Conservation (phyloP, 805 yeast species). For the Candida montana region DNA sequence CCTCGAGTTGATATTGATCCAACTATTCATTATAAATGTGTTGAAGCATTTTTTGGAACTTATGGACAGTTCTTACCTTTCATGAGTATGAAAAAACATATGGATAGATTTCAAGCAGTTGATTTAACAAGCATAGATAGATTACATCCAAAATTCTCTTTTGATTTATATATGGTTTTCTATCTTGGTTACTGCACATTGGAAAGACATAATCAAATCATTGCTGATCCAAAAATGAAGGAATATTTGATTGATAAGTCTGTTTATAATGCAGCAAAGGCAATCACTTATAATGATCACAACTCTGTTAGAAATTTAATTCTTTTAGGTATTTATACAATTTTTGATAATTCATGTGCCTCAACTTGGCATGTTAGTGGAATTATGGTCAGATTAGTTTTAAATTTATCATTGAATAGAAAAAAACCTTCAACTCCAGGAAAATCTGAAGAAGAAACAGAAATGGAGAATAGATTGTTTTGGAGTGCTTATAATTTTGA, state of each 20-base stretch:
- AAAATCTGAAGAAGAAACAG: conserved; percentile 21
- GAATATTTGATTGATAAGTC: conserved; percentile 38
- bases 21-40: conserved; percentile 3
- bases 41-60: conserved; percentile 8
- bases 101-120: conserved; percentile 37
- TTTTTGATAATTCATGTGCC: conserved; percentile 44
- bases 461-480: conserved; percentile 34
- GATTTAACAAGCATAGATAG: conserved; percentile 16
- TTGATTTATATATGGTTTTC: conserved; percentile 47
- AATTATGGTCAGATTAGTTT: conserved; percentile 37
- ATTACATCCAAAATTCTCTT: conserved; percentile 28
- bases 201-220: conserved; percentile 34
- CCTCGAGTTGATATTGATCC: conserved; percentile 2
- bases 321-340: conserved; percentile 44
- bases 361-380: conserved; percentile 52
- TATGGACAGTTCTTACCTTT: conserved; percentile 10
- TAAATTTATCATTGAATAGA: conserved; percentile 43
- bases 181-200: conserved; percentile 51
- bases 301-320: conserved; percentile 38
- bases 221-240: conserved; percentile 32
- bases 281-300: conserved; percentile 35
- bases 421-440: conserved; percentile 14
- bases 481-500: conserved; percentile 41
- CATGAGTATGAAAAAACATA: conserved; percentile 8
- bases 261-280: conserved; percentile 33